Evolutionary conservation across 129 eudicot species (phyloP), one percentile per base, ranked within the genome.

Genomic region (Centella asiatica): DNA sequence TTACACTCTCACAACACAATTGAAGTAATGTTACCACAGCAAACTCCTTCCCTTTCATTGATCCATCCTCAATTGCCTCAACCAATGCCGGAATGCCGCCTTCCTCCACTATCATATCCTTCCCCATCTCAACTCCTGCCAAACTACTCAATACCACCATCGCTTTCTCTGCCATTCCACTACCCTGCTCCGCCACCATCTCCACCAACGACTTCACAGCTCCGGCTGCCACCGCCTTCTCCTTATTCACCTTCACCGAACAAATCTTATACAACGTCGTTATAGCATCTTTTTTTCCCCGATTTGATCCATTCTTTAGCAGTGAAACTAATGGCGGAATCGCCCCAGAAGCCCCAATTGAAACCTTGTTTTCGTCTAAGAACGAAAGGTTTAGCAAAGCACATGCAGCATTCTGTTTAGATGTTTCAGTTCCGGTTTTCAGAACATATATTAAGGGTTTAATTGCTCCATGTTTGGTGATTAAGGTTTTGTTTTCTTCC

Each of bases 271-370:
- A 92, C 47, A 92, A 70, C 22, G 98, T 92, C 17, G 98, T 92
- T 23, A 92, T 69, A 4, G 98, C 96, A 40, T 92, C 98, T 51
- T 92, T 92, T 74, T 87, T 92, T 36, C 96, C 96, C 34, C 99
- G 52, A 11, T 36, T 72, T 1, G 88, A 72, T 23, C 99, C 99
- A 27, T 56, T 74, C 20, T 79, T 80, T 37, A 92, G 36, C 70
- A 92, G 39, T 27, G 76, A 71, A 24, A 92, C 95, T 48, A 92
- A 39, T 1, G 96, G 99, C 46, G 99, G 90, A 0, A 92, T 92
- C 24, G 99, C 99, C 19, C 99, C 99, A 40, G 83, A 81, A n/a
- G 99, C 99, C 2, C 99, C 99, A 22, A 92, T 87, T 0, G 94
- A 68, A 6, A 82, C 49, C 53, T 77, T 82, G 61, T 85, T 81